Conservation (phyloP, 495 filamentous ascomycete genomes). For the Hyaloscypha finlandica region DNA sequence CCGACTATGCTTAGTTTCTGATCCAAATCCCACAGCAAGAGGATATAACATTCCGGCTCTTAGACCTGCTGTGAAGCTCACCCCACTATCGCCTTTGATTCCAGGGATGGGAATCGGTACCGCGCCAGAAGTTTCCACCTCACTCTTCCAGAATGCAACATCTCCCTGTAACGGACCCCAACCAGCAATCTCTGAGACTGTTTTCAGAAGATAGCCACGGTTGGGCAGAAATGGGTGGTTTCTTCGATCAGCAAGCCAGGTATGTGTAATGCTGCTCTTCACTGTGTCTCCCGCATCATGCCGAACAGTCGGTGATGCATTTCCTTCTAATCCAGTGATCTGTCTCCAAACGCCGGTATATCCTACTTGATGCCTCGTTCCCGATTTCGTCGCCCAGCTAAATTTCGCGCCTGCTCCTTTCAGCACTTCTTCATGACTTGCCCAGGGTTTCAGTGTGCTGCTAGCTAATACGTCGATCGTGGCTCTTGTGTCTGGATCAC, state of each 20-base stretch:
- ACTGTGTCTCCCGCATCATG: conserved; percentile 87
- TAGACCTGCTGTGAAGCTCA: conserved; percentile 55
- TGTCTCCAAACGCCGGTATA: conserved; percentile 88
- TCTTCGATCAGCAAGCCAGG: conserved; percentile 74
- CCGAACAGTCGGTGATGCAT: conserved; percentile 78
- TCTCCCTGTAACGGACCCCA: conserved; percentile 84
- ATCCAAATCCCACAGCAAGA: conserved; percentile 54
- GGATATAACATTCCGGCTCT: conserved; percentile 60
- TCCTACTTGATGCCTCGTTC: conserved; percentile 70
- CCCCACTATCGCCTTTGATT: conserved; percentile 66
- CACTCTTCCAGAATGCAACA: conserved; percentile 85
- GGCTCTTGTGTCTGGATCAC: conserved; percentile 76
- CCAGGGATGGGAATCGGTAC: conserved; percentile 70
- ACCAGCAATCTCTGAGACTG: conserved; percentile 80
- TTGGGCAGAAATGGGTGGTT: conserved; percentile 83
- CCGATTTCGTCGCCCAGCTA: conserved; percentile 62
- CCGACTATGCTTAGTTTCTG: conserved; percentile 60
- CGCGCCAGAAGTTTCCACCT: conserved; percentile 77
- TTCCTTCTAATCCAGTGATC: conserved; percentile 70
- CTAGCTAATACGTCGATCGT: conserved; percentile 77
- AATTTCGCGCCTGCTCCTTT: conserved; percentile 77
- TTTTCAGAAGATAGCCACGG: conserved; percentile 75
- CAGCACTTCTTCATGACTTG: conserved; percentile 89
- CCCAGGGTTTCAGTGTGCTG: conserved; percentile 82
- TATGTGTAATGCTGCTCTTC: conserved; percentile 83